phyloP scores from a whole-genome alignment of 1,284 basidiomycete genomes.

The Ganoderma leucocontextum region DNA sequence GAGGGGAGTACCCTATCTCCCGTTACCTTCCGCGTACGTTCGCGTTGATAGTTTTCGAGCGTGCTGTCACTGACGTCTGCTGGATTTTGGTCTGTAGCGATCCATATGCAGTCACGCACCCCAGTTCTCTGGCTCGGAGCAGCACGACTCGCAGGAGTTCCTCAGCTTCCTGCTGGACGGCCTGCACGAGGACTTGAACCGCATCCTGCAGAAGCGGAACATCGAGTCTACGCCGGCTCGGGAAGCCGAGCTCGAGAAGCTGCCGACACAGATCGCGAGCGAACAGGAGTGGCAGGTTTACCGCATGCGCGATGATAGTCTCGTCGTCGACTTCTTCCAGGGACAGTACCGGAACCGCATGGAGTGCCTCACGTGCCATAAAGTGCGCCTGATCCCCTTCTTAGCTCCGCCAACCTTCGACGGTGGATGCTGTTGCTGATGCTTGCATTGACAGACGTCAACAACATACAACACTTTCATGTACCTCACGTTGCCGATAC shows the following conservation, averaged over 20 bases:
- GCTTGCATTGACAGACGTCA: slow-evolving; percentile 76
- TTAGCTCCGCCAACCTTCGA: background rate
- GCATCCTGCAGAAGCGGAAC: slow-evolving; percentile 82
- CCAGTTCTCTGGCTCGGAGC: slow-evolving; percentile 91
- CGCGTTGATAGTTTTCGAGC: background rate
- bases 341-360: slow-evolving; percentile 95
- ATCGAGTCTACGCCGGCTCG: slow-evolving; percentile 82
- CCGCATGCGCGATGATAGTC: slow-evolving; percentile 89
- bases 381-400: slow-evolving; percentile 60
- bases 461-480: slow-evolving; percentile 99
- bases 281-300: slow-evolving; percentile 95
- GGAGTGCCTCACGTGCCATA: slow-evolving; percentile 90
- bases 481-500: slow-evolving; percentile 93
- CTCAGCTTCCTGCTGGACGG: slow-evolving; percentile 94
- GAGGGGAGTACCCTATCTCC: slow-evolving; percentile 89
- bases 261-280: slow-evolving; percentile 91
- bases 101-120: slow-evolving; percentile 87
- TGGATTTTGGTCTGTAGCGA: slow-evolving; percentile 55
- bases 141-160: slow-evolving; percentile 99
- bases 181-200: slow-evolving; percentile 96
- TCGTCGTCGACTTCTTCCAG: slow-evolving; percentile 98
- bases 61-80: background rate
- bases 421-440: background rate
- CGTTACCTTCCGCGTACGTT: slow-evolving; percentile 83
- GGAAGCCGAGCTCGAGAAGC: slow-evolving; percentile 87